These are phyloP conservation scores for Iberis amara DNA, from an alignment of 441 rosid species.

Conservation along the genomic window DNA sequence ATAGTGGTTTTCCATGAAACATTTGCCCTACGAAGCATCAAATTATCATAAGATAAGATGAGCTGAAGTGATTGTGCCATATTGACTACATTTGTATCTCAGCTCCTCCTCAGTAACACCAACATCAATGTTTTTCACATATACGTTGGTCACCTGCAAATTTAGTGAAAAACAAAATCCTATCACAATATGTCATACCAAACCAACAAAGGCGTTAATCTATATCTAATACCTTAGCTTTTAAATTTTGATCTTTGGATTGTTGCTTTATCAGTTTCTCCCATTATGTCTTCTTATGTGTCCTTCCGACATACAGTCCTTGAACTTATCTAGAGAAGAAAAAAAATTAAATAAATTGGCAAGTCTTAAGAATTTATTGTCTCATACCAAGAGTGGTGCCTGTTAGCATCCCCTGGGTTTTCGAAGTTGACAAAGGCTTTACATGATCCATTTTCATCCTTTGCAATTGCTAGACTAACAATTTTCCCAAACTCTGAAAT, in stretches of 20 bases:
- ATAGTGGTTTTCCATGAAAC: slow-evolving; percentile 48
- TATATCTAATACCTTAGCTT: slow-evolving; percentile 32
- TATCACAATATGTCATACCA: background rate
- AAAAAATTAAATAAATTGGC: background rate
- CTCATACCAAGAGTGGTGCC: slow-evolving; percentile 41
- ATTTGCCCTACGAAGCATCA: slow-evolving; percentile 32
- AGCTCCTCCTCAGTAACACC: slow-evolving; percentile 46
- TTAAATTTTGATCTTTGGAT: slow-evolving; percentile 34
- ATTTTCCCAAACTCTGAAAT: slow-evolving; percentile 46
- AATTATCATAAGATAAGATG: slow-evolving; percentile 1
- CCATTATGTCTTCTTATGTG: slow-evolving; percentile 54
- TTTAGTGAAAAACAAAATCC: background rate
- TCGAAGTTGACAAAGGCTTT: slow-evolving; percentile 49
- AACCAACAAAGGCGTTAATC: background rate
- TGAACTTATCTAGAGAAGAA: slow-evolving; percentile 33
- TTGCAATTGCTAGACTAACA: slow-evolving; percentile 40
- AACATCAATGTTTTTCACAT: slow-evolving; percentile 45
- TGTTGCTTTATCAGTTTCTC: slow-evolving; percentile 35
- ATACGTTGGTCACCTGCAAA: slow-evolving; percentile 46
- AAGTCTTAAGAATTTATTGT: background rate
- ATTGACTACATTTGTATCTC: slow-evolving; percentile 38
- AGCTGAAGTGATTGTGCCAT: slow-evolving; percentile 41
- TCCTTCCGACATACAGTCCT: slow-evolving; percentile 47
- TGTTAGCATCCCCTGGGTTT: slow-evolving; percentile 43
- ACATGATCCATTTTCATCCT: slow-evolving; percentile 36